phyloP scores from a whole-genome alignment of 2,329 filamentous ascomycete species.

The Botrytis tulipae region DNA sequence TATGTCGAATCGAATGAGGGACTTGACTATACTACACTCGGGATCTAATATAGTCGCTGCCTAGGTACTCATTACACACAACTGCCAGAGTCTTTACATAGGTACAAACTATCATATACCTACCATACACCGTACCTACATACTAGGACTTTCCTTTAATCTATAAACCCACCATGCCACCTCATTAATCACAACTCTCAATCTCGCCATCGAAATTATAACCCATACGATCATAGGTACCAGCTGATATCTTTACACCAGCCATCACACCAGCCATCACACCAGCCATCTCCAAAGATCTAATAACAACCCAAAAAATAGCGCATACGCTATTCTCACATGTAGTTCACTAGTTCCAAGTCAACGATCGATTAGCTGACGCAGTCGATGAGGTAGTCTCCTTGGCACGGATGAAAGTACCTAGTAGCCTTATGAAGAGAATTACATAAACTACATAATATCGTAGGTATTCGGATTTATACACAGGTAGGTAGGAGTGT shows the following conservation, averaged over 20 bases:
- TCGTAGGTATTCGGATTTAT: neutral
- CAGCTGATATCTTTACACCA: neutral
- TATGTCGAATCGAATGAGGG: neutral
- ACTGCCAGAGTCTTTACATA: neutral
- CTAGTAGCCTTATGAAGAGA: neutral
- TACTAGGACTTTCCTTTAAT: neutral
- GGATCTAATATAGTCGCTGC: neutral
- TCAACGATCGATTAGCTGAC: neutral
- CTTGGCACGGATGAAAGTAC: neutral
- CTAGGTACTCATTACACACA: neutral
- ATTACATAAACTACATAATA: neutral
- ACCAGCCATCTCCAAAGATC: neutral
- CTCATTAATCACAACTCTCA: neutral
- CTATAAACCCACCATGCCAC: neutral
- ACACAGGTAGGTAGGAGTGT: neutral
- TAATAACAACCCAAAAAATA: neutral
- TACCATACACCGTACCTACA: neutral
- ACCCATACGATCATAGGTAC: neutral
- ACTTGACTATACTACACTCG: neutral
- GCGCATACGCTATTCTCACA: neutral
- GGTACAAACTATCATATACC: no score
- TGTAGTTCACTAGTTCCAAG: neutral
- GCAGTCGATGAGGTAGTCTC: neutral
- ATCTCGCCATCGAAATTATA: neutral
- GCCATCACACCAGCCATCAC: no score